Base-by-base conservation (phyloP, 345 rosid species). In the Lumnitzera racemosa region DNA sequence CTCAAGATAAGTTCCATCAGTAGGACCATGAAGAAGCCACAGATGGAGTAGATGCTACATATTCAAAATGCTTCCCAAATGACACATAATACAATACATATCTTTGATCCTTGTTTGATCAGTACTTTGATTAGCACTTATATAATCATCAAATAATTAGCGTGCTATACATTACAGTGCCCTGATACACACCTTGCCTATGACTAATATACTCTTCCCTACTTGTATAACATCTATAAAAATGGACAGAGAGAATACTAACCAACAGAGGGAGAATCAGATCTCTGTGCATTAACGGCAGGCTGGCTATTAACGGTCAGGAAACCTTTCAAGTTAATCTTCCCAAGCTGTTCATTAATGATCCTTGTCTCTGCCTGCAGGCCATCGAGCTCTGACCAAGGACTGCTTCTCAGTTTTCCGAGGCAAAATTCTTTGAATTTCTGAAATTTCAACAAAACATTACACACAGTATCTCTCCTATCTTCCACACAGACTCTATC, bases 261-360 rank as follows among this genome's bases (percentile, higher is more conserved):
- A 88, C 99, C 99, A 46, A 90, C 92, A 47, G 81, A 51, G 46
- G 82, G 84, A 62, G 95, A 80, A 59, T 90, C 96, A 16, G 99
- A 90, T 67, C 72, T 82, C 59, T 88, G 92, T 4, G 81, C 95
- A 49, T 90, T 95, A 68, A 95, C 87, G 13, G 99, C 90, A 36
- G 96, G 97, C 68, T 95, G 99, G 79, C 99, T 95, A 68, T 94
- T 94, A 78, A 90, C 84, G 17, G 97, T 90, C 65, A 94, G 73
- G 85, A 84, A 88, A 65, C 97, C 97, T 63, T 81, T 83, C 79
- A 76, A 62, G 79, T 94, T 94, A 75, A 94, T 77, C 78, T 72
- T 86, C 41, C 89, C 95, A 12, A 94, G 90, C 13, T 81, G 80
- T 72, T 86, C 96, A 66, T 88, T 76, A 27, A 95, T 95, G 77